Evolutionary conservation across 2,329 filamentous ascomycete species (phyloP).

Genomic region (Tolypocladium album): DNA sequence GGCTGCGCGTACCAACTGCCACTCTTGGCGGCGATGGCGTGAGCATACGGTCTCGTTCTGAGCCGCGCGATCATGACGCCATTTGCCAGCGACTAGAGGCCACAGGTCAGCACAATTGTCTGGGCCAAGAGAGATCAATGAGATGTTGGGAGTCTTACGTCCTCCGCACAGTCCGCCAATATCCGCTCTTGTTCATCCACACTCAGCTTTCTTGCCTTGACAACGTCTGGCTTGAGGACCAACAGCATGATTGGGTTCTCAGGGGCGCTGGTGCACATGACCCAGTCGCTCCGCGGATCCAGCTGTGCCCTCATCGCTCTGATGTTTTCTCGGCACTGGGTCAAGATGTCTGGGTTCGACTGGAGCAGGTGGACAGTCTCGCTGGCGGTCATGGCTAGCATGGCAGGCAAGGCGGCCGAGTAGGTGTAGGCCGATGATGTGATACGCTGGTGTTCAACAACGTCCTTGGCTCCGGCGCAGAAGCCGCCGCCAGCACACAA

Average conservation of each 20-base stretch:
- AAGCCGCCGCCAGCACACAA: conserved; percentile 91
- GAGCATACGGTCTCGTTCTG: conserved; percentile 62
- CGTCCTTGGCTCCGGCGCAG: conserved; percentile 82
- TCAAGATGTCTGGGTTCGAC: conserved; percentile 72
- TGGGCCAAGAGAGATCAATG: neutral
- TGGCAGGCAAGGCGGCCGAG: conserved; percentile 85
- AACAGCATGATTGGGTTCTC: conserved; percentile 87
- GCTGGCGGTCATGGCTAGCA: conserved; percentile 90
- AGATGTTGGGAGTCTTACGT: conserved; percentile 48
- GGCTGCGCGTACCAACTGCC: conserved; percentile 61
- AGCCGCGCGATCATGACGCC: conserved; percentile 81
- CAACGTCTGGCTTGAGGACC: conserved; percentile 71
- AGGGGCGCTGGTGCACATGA: conserved; percentile 64
- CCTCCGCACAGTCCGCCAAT: conserved; percentile 87
- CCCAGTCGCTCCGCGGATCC: conserved; percentile 89
- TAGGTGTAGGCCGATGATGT: conserved; percentile 89
- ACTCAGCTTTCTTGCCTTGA: conserved; percentile 57
- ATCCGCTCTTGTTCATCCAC: conserved; percentile 73
- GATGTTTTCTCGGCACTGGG: conserved; percentile 75
- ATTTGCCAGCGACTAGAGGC: conserved; percentile 62
- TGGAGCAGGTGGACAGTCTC: conserved; percentile 83
- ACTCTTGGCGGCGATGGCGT: conserved; percentile 56
- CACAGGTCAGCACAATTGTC: conserved; percentile 6
- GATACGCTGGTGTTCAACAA: conserved; percentile 93
- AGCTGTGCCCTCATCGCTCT: conserved; percentile 76